These are phyloP conservation scores for Bretschneidera sinensis DNA, from an alignment of 345 rosid genomes.

Conservation along the genomic window DNA sequence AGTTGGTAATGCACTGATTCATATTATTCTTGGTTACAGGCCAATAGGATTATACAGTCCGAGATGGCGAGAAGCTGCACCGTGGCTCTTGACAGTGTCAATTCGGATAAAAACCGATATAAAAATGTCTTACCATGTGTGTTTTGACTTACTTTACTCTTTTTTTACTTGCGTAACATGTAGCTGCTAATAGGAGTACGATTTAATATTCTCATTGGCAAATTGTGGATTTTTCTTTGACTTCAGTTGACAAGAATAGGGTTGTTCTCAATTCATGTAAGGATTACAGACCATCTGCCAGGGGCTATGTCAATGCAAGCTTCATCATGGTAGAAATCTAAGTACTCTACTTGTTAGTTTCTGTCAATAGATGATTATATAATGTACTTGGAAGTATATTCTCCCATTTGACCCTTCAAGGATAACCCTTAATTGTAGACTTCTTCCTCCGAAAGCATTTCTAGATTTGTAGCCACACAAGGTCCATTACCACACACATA, in stretches of 20 bases:
- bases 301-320: slow-evolving; percentile 89
- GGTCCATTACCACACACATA: slow-evolving; percentile 69
- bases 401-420: neutral
- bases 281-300: slow-evolving; percentile 54
- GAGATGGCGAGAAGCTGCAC: slow-evolving; percentile 46
- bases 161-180: neutral
- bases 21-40: slow-evolving; percentile 27
- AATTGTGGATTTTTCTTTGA: slow-evolving; percentile 4
- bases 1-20: neutral
- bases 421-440: slow-evolving; percentile 41
- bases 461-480: slow-evolving; percentile 85
- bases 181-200: neutral
- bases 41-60: slow-evolving; percentile 41
- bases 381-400: neutral
- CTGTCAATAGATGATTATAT: neutral
- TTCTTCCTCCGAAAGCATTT: slow-evolving; percentile 50
- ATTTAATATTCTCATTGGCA: neutral
- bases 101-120: slow-evolving; percentile 71
- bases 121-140: slow-evolving; percentile 71
- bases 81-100: slow-evolving; percentile 49
- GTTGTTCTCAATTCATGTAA: slow-evolving; percentile 64
- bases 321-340: slow-evolving; percentile 45
- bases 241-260: slow-evolving; percentile 68
- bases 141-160: neutral
- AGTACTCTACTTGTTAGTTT: neutral